These are phyloP conservation scores for Pyrenochaeta sp. DNA, from an alignment of 2,329 filamentous ascomycete genomes.

Conservation along the genomic window DNA sequence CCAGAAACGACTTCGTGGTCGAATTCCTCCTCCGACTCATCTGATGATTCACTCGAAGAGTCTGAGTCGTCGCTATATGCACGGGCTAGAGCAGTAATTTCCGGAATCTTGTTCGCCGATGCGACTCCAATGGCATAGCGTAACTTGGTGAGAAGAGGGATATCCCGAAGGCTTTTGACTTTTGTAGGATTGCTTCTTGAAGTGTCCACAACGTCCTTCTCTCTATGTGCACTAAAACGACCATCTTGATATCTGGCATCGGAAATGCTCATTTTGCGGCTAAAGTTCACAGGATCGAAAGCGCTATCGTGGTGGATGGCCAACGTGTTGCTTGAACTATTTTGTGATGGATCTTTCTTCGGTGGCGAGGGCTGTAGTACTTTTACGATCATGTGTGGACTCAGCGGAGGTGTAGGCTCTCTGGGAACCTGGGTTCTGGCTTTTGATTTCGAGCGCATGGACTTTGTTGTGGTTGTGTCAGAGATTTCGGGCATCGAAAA, in stretches of 20 bases:
- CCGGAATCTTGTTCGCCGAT: conserved; percentile 23
- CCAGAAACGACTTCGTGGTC: conserved; percentile 19
- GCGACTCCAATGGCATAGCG: conserved; percentile 38
- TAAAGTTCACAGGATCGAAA: conserved; percentile 62
- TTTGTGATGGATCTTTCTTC: conserved; percentile 8
- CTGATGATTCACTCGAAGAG: conserved; percentile 34
- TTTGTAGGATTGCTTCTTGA: conserved; percentile 9
- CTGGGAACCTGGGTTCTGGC: conserved; percentile 10
- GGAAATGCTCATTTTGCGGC: conserved; percentile 54
- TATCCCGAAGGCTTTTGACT: conserved; percentile 31
- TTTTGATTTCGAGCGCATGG: not conserved
- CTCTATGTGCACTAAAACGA: conserved; percentile 46
- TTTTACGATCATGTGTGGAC: conserved; percentile 53
- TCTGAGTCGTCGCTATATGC: conserved; percentile 37
- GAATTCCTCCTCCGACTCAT: conserved; percentile 28
- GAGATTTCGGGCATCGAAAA: not conserved
- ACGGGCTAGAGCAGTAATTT: conserved; percentile 20
- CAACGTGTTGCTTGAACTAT: conserved; percentile 7
- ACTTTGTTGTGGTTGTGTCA: conserved; percentile 1
- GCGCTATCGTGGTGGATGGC: conserved; percentile 49
- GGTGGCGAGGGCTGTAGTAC: conserved; percentile 56
- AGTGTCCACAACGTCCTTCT: conserved; percentile 9
- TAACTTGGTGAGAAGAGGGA: conserved; percentile 42
- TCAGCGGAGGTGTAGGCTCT: conserved; percentile 47
- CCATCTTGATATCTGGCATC: conserved; percentile 63